Base-by-base conservation (phyloP, 495 filamentous ascomycete genomes). In the Thermochaetoides thermophila region DNA sequence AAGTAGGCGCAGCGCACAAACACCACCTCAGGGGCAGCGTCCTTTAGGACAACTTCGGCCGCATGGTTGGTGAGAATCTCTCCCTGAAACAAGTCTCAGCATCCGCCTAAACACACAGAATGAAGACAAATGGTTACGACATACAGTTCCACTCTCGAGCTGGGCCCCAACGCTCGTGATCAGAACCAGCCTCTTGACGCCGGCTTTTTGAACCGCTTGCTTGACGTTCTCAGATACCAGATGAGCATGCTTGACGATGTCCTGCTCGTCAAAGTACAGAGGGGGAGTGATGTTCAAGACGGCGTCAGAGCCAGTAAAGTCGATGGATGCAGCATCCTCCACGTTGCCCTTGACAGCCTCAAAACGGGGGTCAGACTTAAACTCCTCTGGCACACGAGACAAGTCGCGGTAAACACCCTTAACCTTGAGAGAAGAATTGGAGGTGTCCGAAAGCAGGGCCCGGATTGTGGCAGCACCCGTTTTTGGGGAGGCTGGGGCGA, bases 1-100 rank as follows among this genome's bases (percentile, higher is more conserved):
- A 53, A 49, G 31, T 43, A 50, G n/a, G 17, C 19, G 30, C 32
- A 35, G 9, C 49, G 46, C 13, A 53, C 37, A 27, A 50, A 41
- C 10, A 50, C 35, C 3, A 42, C 35, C 27, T 50, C 40, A 17
- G 28, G 31, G 3, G 35, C 29, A 13, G 40, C 26, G 14, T 43
- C 45, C 1, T 21, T 8, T 4, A 49, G 30, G 12, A 42, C 9
- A 1, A 13, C 14, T 17, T 53, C 49, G 12, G 49, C 44, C 2
- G 27, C 35, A 27, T 50, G 38, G 36, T 40, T 46, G 3, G 34
- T 34, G 8, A 40, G 17, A 24, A 53, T 43, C 16, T 50, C 49
- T 17, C 49, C 49, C 49, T 49, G 24, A 1, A n/a, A n/a, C 7
- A 13, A 5, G 15, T 4, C 9, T 28, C 17, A 29, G 12, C 20